Percentiles rank a stretch among this genome's conserved stretches.
These are phyloP conservation scores for Puccinia brachypodii DNA, from an alignment of 1,284 basidiomycete species.

Conservation along the genomic window DNA sequence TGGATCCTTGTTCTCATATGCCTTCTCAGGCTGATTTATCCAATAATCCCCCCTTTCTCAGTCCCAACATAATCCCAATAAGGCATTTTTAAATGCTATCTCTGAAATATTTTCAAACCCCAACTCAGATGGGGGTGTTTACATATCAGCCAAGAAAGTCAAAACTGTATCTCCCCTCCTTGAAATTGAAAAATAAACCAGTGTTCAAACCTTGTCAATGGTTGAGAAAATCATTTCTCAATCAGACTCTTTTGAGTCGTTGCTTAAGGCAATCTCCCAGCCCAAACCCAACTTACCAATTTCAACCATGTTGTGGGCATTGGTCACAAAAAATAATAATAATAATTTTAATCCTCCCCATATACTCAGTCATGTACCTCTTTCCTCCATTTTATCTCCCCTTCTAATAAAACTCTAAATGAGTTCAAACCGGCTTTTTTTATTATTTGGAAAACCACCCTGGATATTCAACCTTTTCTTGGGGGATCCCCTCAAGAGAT, in stretches of 20 bases:
- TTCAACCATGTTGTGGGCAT: not conserved
- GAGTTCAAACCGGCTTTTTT: slow-evolving; percentile 13
- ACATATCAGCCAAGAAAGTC: not conserved
- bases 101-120: too few relatives aligned
- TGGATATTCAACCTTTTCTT: not conserved
- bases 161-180: not conserved
- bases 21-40: too few relatives aligned
- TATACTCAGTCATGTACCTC: not conserved
- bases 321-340: not conserved
- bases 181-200: not conserved
- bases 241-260: not conserved
- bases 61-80: too few relatives aligned
- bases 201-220: not conserved
- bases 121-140: too few relatives aligned
- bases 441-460: not conserved
- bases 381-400: not conserved
- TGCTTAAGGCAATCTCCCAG: not conserved
- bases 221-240: not conserved
- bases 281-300: not conserved
- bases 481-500: not conserved
- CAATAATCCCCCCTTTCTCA: too few relatives aligned
- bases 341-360: too few relatives aligned
- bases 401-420: not conserved
- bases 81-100: too few relatives aligned
- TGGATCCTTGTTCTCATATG: too few relatives aligned